These are phyloP conservation scores for Cyamopsis tetragonoloba DNA, from an alignment of 306 rosid species.

Conservation along the genomic window DNA sequence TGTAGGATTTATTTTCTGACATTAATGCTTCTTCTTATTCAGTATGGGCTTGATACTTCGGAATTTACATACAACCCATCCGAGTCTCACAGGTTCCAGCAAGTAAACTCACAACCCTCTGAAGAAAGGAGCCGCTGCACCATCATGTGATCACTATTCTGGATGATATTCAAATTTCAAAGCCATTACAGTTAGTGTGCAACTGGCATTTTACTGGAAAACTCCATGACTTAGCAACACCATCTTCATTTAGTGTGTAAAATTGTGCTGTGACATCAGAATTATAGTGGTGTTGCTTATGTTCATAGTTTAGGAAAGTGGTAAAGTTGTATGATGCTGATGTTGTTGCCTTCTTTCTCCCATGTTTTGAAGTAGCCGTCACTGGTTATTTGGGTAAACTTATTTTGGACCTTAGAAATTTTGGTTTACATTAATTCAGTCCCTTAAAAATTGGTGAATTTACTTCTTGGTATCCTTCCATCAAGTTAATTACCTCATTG, in stretches of 20 bases:
- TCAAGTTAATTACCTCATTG: too few relatives aligned
- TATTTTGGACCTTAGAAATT: background rate
- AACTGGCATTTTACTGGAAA: conserved; percentile 31
- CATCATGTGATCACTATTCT: conserved; percentile 65
- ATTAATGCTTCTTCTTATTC: conserved; percentile 21
- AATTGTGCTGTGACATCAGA: conserved; percentile 9
- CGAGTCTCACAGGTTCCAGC: conserved; percentile 77
- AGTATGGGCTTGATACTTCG: conserved; percentile 96
- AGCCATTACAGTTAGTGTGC: too few relatives aligned
- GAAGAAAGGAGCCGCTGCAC: conserved; percentile 92
- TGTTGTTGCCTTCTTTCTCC: background rate
- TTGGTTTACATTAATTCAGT: background rate
- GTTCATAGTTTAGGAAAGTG: conserved; percentile 11
- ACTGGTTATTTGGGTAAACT: background rate
- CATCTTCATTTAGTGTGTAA: conserved; percentile 28
- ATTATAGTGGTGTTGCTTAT: background rate
- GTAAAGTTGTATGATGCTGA: conserved; percentile 1
- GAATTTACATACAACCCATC: conserved; percentile 96
- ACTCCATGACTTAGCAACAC: conserved; percentile 26
- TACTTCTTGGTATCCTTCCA: too few relatives aligned
- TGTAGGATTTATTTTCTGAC: conserved; percentile 7
- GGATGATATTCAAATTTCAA: conserved; percentile 29
- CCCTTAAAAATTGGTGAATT: background rate
- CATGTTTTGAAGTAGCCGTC: background rate
- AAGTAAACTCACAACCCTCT: conserved; percentile 63